Base-by-base conservation (phyloP, 2,329 filamentous ascomycete genomes). In the Trichoderma oligosporum region DNA sequence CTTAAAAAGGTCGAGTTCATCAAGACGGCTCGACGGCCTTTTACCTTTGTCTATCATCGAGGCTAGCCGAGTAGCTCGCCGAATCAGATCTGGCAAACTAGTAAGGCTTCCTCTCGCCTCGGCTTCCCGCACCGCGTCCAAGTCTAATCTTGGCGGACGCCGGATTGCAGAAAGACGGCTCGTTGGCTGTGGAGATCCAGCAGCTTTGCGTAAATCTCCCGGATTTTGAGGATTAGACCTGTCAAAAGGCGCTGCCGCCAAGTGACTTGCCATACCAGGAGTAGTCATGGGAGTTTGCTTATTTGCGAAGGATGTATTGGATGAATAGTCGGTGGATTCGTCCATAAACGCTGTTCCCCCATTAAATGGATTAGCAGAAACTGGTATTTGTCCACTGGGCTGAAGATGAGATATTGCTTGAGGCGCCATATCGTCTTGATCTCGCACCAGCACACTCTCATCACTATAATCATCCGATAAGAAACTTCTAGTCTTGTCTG, bases 71-170 rank as follows among this genome's bases (percentile, higher is more conserved):
- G 93, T 97, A 9, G 94, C 94, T 64, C 94, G 84, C 66, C 85
- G 82, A 63, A 99, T 97, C 60, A 99, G 76, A 69, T 97, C 94
- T 0, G 92, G 88, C 59, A 99, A 76, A 72, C 92, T 97, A 1
- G 94, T 97, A 61, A 96, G 78, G 69, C 92, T 97, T 4, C 91
- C 92, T 66, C 94, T 84, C 1, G 87, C 83, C 71, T 97, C 91
- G 14, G 89, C 89, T 51, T 87, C 85, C 62, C 85, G 82, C 3
- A 96, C 88, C 4, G 89, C 89, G 67, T 92, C 86, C 22, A 97
- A 87, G 67, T 97, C 85, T 4, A 97, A 76, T 33, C 82, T 83
- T 3, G 90, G 88, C 29, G 93, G 92, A 47, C 82, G 74, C 62
- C 79, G 76, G 56, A 85, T 76, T 11, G 79, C 81, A 9, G 83